Conservation (phyloP, 108 stramenopile genomes). For the Seminavis robusta region DNA sequence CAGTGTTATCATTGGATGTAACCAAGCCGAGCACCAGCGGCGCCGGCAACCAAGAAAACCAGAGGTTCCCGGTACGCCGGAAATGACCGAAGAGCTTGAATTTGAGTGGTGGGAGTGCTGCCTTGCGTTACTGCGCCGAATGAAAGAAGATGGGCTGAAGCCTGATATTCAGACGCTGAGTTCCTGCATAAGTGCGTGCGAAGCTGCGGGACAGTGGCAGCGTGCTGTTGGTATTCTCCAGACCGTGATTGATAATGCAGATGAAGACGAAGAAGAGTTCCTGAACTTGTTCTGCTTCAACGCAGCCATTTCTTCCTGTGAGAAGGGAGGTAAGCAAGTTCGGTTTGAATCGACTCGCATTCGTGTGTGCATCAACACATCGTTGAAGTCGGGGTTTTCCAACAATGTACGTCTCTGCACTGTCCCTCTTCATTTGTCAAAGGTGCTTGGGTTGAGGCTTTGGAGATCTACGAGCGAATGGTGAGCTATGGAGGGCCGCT, state of each 20-base stretch:
- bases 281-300: constrained; percentile 73
- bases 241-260: constrained; percentile 30
- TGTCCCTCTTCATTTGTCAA: no score
- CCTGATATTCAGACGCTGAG: constrained; percentile 62
- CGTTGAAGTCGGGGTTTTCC: no score
- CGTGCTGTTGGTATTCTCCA: constrained; percentile 67
- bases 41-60: background rate
- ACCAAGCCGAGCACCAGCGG: constrained; percentile 62
- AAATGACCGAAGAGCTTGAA: constrained; percentile 1
- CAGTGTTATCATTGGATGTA: constrained; percentile 70
- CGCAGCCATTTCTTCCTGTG: constrained; percentile 69
- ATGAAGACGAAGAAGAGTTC: constrained; percentile 4
- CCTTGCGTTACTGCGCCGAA: constrained; percentile 58
- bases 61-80: background rate
- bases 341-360: no score
- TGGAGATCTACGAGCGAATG: constrained; percentile 65
- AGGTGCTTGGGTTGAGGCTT: constrained; percentile 78
- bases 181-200: constrained; percentile 63
- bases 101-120: constrained; percentile 74
- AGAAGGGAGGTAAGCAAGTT: no score
- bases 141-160: constrained; percentile 60
- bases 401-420: no score
- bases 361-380: no score
- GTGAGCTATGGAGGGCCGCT: constrained; percentile 17
- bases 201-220: constrained; percentile 81